Evolutionary conservation across 495 filamentous ascomycete genomes (phyloP), one percentile per base, ranked within the genome.

Genomic region (Trichoderma orchidacearum): DNA sequence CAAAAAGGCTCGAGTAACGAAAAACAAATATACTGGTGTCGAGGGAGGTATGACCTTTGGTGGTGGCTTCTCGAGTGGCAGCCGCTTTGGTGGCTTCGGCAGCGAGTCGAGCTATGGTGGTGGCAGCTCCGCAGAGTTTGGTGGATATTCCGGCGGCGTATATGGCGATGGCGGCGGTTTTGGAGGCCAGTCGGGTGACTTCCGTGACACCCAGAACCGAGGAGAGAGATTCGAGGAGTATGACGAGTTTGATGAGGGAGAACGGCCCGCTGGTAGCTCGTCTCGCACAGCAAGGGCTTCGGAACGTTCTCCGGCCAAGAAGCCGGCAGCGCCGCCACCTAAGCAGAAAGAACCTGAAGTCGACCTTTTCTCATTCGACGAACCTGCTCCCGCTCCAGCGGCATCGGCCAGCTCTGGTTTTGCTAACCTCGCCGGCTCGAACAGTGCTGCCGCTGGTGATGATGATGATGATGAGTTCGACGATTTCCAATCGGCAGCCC

Each of bases 401-500:
- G 66, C 70, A 17, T 65, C 71, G 27, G 73, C 72, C 63, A 70
- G 66, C 18, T 71, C 72, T 52, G 81, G 76, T 21, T 70, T 86
- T 55, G 81, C 77, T 35, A 74, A 83, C 34, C 69, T 87, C 30
- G 67, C 63, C 30, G 53, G 51, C 32, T 2, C 17, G 25, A 55
- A 57, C 4, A 67, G 64, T 13, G 73, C 62, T 15, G 54, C 54
- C 11, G 32, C 53, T 13, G n/a, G 13, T 38, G 52, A 57, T 45
- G 56, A 70, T 30, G 90, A 94, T 59, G 92, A 98, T 61, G 93
- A 98, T 62, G 94, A 97, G 53, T 97, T 97, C 62, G 93, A 97
- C 66, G 94, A 97, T 66, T 97, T 97, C 78, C 89, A 95, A 69
- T 91, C 90, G n/a, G 93, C 94, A 15, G 76, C 86, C 4, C 83